phyloP scores from a whole-genome alignment of 2,329 filamentous ascomycete species.

The Cladophialophora immunda region DNA sequence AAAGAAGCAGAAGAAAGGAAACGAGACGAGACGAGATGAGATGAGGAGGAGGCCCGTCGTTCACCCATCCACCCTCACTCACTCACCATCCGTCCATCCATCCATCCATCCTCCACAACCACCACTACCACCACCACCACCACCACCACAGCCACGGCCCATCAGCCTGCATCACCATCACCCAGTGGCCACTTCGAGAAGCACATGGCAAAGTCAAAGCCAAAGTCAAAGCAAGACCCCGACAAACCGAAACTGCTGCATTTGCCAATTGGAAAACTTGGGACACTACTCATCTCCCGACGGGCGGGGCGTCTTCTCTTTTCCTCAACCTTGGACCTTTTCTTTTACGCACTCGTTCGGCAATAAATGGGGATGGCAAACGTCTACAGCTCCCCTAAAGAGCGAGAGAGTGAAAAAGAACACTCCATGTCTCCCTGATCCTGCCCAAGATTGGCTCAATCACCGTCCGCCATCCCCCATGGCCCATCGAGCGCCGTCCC shows the following conservation, averaged over 20 bases:
- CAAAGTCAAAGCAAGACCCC: neutral
- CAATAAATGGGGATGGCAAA: neutral
- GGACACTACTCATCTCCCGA: neutral
- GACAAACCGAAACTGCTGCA: neutral
- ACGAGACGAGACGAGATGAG: conserved; percentile 1
- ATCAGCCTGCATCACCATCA: neutral
- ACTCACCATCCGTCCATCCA: neutral
- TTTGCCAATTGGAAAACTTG: neutral
- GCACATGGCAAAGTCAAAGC: conserved; percentile 20
- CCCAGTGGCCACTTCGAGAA: neutral
- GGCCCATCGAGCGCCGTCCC: neutral
- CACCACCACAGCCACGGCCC: neutral
- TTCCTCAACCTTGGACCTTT: neutral
- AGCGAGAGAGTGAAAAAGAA: neutral
- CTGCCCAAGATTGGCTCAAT: conserved; percentile 1
- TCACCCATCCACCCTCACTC: neutral
- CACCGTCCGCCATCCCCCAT: conserved; percentile 5
- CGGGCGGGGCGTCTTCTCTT: neutral
- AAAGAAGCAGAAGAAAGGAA: neutral
- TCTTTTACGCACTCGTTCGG: neutral
- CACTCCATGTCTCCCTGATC: neutral
- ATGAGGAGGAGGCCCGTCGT: neutral
- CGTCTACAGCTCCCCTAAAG: neutral
- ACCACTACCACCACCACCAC: neutral
- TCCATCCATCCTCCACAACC: neutral